Conservation (phyloP, 225 moss, liverwort and hornwort genomes). For the Polytrichum formosum region DNA sequence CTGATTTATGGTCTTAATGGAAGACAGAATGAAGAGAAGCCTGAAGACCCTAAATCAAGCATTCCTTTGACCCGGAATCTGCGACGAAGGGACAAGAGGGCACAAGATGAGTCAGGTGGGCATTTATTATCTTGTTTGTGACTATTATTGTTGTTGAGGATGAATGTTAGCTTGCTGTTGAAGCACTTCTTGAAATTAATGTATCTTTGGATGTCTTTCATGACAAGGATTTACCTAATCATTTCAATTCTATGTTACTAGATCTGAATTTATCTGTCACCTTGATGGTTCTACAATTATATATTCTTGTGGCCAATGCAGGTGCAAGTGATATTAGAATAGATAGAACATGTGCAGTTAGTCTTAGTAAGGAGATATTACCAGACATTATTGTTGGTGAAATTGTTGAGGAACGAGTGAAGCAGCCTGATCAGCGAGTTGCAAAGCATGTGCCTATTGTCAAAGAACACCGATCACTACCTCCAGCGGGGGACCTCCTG, state of each 20-base stretch:
- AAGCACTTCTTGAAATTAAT: too few relatives aligned
- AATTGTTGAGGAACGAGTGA: conserved; percentile 24
- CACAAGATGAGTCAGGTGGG: background rate
- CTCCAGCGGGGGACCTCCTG: conserved; percentile 70
- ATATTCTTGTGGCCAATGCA: background rate
- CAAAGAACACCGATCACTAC: conserved; percentile 50
- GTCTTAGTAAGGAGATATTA: conserved; percentile 21
- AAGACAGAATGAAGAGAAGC: conserved; percentile 7
- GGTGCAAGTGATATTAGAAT: conserved; percentile 1
- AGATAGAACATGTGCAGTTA: background rate
- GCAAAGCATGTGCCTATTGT: conserved; percentile 8
- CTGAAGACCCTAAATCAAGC: conserved; percentile 18
- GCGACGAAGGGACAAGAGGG: conserved; percentile 7
- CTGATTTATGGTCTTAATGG: conserved; percentile 26
- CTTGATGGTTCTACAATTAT: too few relatives aligned
- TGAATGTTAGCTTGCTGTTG: too few relatives aligned
- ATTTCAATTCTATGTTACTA: too few relatives aligned
- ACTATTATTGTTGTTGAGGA: too few relatives aligned
- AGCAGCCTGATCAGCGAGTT: conserved; percentile 30
- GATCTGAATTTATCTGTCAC: too few relatives aligned
- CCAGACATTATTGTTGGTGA: conserved; percentile 16
- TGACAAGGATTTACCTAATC: too few relatives aligned
- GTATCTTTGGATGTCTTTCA: too few relatives aligned
- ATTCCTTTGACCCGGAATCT: conserved; percentile 8
- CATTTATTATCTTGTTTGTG: background rate